phyloP scores from a whole-genome alignment of 2,329 filamentous ascomycete genomes.

The Colletotrichum brevisporum region DNA sequence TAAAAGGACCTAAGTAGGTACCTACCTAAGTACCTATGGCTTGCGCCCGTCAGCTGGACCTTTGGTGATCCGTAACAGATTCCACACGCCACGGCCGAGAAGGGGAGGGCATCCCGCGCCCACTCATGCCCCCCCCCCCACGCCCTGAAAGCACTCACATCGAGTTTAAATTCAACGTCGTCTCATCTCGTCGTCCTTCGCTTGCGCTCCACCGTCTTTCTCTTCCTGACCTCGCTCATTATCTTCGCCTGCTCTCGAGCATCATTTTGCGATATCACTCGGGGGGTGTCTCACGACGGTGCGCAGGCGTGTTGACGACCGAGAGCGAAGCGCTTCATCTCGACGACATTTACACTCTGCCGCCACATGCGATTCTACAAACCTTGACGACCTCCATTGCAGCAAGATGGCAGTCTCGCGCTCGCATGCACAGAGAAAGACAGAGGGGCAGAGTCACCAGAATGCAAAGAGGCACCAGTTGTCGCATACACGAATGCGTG shows the following conservation, averaged over 20 bases:
- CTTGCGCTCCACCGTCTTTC: conserved; percentile 1
- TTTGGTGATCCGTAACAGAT: conserved; percentile 37
- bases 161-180: conserved; percentile 44
- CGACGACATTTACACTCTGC: conserved; percentile 16
- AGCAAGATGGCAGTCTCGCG: too few relatives aligned
- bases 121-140: conserved; percentile 39
- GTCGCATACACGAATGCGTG: background rate
- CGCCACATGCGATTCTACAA: background rate
- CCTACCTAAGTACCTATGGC: background rate
- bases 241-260: conserved; percentile 32
- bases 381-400: background rate
- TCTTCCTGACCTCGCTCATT: conserved; percentile 12
- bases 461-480: background rate
- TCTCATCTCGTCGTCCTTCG: conserved; percentile 34
- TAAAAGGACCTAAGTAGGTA: too few relatives aligned
- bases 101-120: conserved; percentile 38
- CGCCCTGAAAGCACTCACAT: conserved; percentile 38
- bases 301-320: background rate
- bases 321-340: background rate
- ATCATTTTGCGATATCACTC: conserved; percentile 42
- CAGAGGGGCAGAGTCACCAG: background rate
- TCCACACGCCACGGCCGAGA: conserved; percentile 32
- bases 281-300: conserved; percentile 28
- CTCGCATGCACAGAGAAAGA: too few relatives aligned
- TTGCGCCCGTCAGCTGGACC: conserved; percentile 4